phyloP scores from a whole-genome alignment of 1,139 yeast genomes.

The Lodderomyces pseudojiufengensis region DNA sequence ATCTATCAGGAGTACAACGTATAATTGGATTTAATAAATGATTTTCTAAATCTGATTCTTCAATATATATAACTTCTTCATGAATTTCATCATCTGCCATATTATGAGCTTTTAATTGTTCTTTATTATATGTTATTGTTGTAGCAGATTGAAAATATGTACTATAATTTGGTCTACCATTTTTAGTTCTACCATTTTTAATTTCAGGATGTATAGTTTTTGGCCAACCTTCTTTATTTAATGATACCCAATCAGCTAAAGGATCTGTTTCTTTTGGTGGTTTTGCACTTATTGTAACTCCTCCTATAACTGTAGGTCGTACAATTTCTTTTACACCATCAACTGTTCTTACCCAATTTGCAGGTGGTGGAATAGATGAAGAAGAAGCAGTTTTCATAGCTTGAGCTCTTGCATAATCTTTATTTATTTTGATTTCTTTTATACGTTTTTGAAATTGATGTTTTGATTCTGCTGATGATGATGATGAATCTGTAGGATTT shows the following conservation, averaged over 20 bases:
- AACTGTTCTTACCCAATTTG: slow-evolving; percentile 75
- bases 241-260: slow-evolving; percentile 76
- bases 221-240: slow-evolving; percentile 76
- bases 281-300: slow-evolving; percentile 73
- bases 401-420: slow-evolving; percentile 36
- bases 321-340: slow-evolving; percentile 58
- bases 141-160: slow-evolving; percentile 75
- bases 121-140: slow-evolving; percentile 52
- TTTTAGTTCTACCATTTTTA: slow-evolving; percentile 65
- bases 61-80: slow-evolving; percentile 51
- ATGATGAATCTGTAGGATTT: slow-evolving; percentile 7
- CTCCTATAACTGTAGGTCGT: slow-evolving; percentile 76
- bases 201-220: slow-evolving; percentile 71
- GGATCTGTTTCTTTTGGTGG: slow-evolving; percentile 67
- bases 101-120: slow-evolving; percentile 66
- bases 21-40: slow-evolving; percentile 70
- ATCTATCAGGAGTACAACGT: slow-evolving; percentile 79
- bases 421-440: slow-evolving; percentile 38
- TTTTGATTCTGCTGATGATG: slow-evolving; percentile 1
- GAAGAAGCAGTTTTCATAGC: slow-evolving; percentile 12
- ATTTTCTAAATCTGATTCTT: slow-evolving; percentile 63
- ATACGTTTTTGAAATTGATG: slow-evolving; percentile 25
- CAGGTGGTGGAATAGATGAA: slow-evolving; percentile 23
- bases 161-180: slow-evolving; percentile 67
- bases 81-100: slow-evolving; percentile 56